phyloP scores from a whole-genome alignment of 768 basidiomycete species.

The Leccinellum luteum region DNA sequence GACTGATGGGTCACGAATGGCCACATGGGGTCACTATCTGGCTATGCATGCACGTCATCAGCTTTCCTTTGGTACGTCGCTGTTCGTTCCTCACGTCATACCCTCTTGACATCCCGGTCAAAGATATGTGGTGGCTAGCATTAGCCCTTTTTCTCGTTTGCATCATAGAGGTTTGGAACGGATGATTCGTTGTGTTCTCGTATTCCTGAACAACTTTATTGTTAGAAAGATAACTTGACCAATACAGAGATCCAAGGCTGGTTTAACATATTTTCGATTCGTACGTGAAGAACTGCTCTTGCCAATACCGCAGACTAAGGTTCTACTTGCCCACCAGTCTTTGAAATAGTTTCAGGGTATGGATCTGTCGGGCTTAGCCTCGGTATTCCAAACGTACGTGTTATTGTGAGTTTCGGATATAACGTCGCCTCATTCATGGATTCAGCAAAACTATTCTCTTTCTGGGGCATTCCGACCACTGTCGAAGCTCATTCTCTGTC shows the following conservation, averaged over 20 bases:
- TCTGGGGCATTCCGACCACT: slow-evolving; percentile 74
- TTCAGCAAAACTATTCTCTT: slow-evolving; percentile 77
- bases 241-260: slow-evolving; percentile 53
- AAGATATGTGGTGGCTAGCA: slow-evolving; percentile 96
- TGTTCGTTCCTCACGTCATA: neutral
- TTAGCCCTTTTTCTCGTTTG: slow-evolving; percentile 85
- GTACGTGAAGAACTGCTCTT: slow-evolving; percentile 40
- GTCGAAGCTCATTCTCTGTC: slow-evolving; percentile 83
- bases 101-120: neutral
- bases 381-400: slow-evolving; percentile 74
- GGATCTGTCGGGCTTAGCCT: slow-evolving; percentile 88
- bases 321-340: slow-evolving; percentile 45
- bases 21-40: slow-evolving; percentile 74
- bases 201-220: slow-evolving; percentile 2
- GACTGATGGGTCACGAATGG: slow-evolving; percentile 46
- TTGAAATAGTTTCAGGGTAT: slow-evolving; percentile 86
- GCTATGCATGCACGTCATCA: slow-evolving; percentile 83
- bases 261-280: slow-evolving; percentile 83
- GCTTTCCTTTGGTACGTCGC: slow-evolving; percentile 76
- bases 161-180: slow-evolving; percentile 76
- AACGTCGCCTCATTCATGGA: slow-evolving; percentile 1
- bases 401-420: too few species aligned
- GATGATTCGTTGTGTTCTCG: neutral
- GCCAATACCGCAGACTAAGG: neutral
- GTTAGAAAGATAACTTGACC: slow-evolving; percentile 57